A percentile compares a stretch with the other conserved stretches of the same genome.
Conservation (phyloP, 1,284 basidiomycete genomes). For the Laetiporus sulphureus region DNA sequence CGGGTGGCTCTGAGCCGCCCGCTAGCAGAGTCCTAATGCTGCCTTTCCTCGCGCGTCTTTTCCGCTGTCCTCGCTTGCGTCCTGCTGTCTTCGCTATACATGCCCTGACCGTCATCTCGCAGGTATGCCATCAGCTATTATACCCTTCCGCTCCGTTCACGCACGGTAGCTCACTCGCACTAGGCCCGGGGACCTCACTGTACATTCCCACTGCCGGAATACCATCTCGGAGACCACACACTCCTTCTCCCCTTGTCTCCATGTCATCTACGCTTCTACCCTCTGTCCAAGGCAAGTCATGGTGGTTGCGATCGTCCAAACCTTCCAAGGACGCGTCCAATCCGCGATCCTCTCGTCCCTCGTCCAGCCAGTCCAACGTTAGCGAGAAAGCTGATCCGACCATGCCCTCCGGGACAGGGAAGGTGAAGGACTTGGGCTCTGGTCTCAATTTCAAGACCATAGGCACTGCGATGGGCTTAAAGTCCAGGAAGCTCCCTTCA, state of each 20-base stretch:
- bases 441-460: conserved; percentile 45
- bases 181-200: conserved; percentile 14
- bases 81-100: not conserved
- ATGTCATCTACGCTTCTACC: conserved; percentile 21
- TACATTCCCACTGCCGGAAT: conserved; percentile 17
- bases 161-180: no score
- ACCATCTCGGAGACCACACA: conserved; percentile 16
- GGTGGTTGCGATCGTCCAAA: conserved; percentile 32
- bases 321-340: conserved; percentile 19
- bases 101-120: not conserved
- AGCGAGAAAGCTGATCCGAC: conserved; percentile 17
- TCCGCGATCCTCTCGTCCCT: conserved; percentile 14
- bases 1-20: no score
- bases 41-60: no score
- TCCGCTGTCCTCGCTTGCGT: not conserved
- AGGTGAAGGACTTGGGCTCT: conserved; percentile 17
- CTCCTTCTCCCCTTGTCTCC: conserved; percentile 22
- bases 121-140: no score
- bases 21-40: no score
- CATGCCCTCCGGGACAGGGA: conserved; percentile 11
- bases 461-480: conserved; percentile 55
- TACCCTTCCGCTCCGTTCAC: no score
- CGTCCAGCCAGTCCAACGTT: conserved; percentile 15
- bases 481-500: conserved; percentile 48
- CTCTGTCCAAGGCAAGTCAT: conserved; percentile 19